Conservation (phyloP, 1,284 basidiomycete genomes). For the Trametes versicolor region DNA sequence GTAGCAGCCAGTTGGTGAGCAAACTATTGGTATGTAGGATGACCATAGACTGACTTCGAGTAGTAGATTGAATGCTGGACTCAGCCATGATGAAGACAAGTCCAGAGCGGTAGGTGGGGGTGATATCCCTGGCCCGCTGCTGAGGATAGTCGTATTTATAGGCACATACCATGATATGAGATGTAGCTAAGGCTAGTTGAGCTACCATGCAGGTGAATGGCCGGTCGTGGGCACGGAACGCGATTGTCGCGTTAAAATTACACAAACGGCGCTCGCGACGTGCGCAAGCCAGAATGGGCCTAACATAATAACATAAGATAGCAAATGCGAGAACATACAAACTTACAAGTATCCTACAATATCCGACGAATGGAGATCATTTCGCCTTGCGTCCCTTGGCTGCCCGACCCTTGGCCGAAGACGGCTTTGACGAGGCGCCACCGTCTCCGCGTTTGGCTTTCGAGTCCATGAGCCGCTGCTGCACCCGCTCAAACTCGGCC, state of each 20-base stretch:
- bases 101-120: too few relatives aligned
- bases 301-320: slow-evolving; percentile 14
- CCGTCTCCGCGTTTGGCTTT: slow-evolving; percentile 47
- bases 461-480: slow-evolving; percentile 65
- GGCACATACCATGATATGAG: neutral
- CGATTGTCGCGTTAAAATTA: neutral
- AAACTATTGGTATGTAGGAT: too few relatives aligned
- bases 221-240: neutral
- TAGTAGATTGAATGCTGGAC: too few relatives aligned
- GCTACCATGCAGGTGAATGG: too few relatives aligned
- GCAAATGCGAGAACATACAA: slow-evolving; percentile 15
- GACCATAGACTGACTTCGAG: too few relatives aligned
- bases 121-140: too few relatives aligned
- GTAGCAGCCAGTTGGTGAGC: too few relatives aligned
- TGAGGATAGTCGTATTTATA: neutral
- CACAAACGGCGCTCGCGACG: neutral
- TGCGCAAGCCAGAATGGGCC: neutral
- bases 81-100: too few relatives aligned
- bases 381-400: slow-evolving; percentile 38
- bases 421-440: slow-evolving; percentile 34
- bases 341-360: slow-evolving; percentile 29
- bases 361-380: slow-evolving; percentile 17
- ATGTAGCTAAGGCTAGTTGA: neutral
- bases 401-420: slow-evolving; percentile 24
- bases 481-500: slow-evolving; percentile 71